Base-by-base conservation (phyloP, 257 asterid genomes). In the Fraxinus anomala region DNA sequence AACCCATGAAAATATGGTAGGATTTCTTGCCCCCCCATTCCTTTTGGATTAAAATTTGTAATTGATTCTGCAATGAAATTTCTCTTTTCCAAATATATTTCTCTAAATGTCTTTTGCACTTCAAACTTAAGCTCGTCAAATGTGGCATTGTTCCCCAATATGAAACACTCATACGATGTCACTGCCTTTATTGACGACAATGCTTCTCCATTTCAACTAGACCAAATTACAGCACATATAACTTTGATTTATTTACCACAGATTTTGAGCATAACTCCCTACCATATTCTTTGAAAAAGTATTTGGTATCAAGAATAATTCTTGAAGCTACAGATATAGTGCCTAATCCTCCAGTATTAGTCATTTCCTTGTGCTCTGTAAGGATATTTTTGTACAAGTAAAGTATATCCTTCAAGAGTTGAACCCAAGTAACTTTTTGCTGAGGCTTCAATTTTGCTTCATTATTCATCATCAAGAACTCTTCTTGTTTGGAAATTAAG, bases 261-360 rank as follows among this genome's bases (percentile, higher is more conserved):
- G 73, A 80, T 2, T 34, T 73, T 2, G 82, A 61, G 19, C 67
- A 51, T 2, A 63, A 17, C 39, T 80, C 84, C 2, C 76, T 80
- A 7, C n/a, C 6, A 33, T 89, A 96, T 21, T 93, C 91, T 68
- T 91, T 96, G 49, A 85, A 75, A 13, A 91, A 77, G 78, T 85
- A 82, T 72, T 93, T 92, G 1, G 92, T 75, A 83, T 93, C 97
- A 30, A 93, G 86, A 47, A 96, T 91, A 39, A 92, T 85, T 80
- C 96, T 87, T 12, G 98, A 87, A 36, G 97, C 94, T 67, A 88
- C 28, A 0, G 84, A 80, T 14, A 91, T 84, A 13, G 87, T 76
- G 30, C 84, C 82, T 6, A 86, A 26, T 0, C 73, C 80, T 11
- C 85, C 89, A 4, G 39, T 63, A 5, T 67, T 78, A 1, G 73